A percentile compares a stretch with the other conserved stretches of the same genome.
phyloP scores from a whole-genome alignment of 805 yeast genomes.

The Wickerhamiella brachini region DNA sequence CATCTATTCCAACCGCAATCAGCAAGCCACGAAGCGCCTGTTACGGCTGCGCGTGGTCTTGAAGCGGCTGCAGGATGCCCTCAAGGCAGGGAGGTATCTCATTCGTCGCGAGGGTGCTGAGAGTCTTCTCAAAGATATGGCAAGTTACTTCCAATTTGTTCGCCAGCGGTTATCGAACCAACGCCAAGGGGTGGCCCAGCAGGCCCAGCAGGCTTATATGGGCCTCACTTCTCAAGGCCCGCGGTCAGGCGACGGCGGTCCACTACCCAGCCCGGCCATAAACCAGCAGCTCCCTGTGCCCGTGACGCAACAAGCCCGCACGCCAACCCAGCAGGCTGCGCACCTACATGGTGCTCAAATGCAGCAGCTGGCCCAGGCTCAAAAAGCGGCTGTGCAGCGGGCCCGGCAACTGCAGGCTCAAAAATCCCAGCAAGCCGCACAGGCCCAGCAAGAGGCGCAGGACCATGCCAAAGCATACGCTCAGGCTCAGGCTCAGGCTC shows the following conservation, averaged over 20 bases:
- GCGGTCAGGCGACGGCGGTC: neutral
- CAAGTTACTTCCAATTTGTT: slow-evolving; percentile 58
- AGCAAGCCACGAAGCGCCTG: slow-evolving; percentile 60
- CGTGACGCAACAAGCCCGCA: neutral
- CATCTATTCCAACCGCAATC: slow-evolving; percentile 51
- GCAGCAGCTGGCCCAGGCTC: neutral
- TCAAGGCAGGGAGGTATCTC: slow-evolving; percentile 47
- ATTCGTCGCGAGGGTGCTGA: slow-evolving; percentile 58
- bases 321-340: neutral
- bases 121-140: slow-evolving; percentile 55
- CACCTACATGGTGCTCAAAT: neutral
- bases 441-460: slow-evolving; percentile 9
- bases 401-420: neutral
- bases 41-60: slow-evolving; percentile 30
- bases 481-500: slow-evolving; percentile 13
- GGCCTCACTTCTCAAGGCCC: slow-evolving; percentile 2
- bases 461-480: slow-evolving; percentile 10
- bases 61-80: slow-evolving; percentile 31
- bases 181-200: slow-evolving; percentile 10
- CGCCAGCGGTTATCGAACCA: slow-evolving; percentile 32
- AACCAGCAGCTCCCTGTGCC: neutral
- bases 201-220: slow-evolving; percentile 15
- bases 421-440: slow-evolving; percentile 7
- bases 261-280: neutral
- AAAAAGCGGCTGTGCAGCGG: neutral